Base-by-base conservation (phyloP, 805 yeast species). In the Candida schatavii region DNA sequence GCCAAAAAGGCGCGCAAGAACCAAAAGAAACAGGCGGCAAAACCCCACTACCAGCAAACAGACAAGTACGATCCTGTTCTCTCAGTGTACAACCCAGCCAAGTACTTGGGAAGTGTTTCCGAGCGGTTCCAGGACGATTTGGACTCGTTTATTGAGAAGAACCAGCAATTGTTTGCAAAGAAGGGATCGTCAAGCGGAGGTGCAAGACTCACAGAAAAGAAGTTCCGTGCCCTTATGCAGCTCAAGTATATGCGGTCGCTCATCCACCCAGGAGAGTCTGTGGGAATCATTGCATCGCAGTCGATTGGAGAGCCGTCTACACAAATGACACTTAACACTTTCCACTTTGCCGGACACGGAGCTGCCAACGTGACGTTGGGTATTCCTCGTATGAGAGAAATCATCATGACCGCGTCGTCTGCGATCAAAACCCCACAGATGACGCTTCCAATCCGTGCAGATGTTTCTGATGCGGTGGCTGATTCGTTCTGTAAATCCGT, bases 261-360 rank as follows among this genome's bases (percentile, higher is more conserved):
- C 51, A 83, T 93, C 41, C 80, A 88, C 56, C 98, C 99, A 3
- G 99, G 99, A 62, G 99, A 93, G 66, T 81, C 97, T 39, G 98
- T 93, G 42, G 99, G 99, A 69, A 90, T 93, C 58, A 84, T 95
- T 69, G 99, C 99, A 5, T 85, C 97, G 18, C 98, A 93, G 70
- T 89, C 97, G 41, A 83, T 93, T 63, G 99, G 99, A 69, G 99
- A 93, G 68, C 99, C 99, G 39, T 88, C 97, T 3, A 93, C 99
- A 3, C 99, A 93, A 73, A 93, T 93, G 99, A 93, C 99, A 14
- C 78, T 88, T 57, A 88, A 88, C 65, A 88, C 96, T 36, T 88
- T 88, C 88, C 96, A 93, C 74, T 93, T 93, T 60, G 99, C 99
- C 55, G 99, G 99, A 64, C 99, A 95, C 72, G 99, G 99, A 81